These are phyloP conservation scores for Neofusicoccum sp. DNA, from an alignment of 2,329 filamentous ascomycete species.

Conservation along the genomic window DNA sequence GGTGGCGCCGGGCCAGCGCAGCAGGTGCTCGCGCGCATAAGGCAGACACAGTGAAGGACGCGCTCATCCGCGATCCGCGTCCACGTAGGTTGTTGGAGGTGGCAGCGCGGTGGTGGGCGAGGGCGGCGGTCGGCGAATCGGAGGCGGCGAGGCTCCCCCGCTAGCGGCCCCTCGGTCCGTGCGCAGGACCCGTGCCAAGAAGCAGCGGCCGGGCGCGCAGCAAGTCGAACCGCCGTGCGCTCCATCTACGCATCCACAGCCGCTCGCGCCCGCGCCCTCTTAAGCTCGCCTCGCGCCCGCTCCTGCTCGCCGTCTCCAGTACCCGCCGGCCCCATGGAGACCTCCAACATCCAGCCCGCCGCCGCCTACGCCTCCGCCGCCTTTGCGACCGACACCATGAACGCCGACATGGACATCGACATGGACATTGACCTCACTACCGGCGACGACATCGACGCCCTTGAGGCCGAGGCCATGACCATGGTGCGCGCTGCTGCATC, in stretches of 20 bases:
- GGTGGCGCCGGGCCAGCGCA: not conserved
- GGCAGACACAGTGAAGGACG: not conserved
- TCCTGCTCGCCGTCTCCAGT: not conserved
- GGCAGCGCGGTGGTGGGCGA: not conserved
- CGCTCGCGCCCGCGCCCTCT: not conserved
- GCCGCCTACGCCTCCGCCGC: not conserved
- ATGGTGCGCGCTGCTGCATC: constrained; percentile 26
- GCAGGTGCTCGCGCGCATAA: constrained; percentile 3
- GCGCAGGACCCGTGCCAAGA: constrained; percentile 3
- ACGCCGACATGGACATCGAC: constrained; percentile 32
- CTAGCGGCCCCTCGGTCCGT: not conserved
- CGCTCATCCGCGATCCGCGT: not conserved
- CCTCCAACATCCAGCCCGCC: constrained; percentile 15
- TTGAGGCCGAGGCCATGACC: constrained; percentile 28
- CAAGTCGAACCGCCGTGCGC: not conserved
- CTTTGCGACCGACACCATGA: not conserved
- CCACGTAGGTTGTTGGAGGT: not conserved
- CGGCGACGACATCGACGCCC: constrained; percentile 28
- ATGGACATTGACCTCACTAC: constrained; percentile 41
- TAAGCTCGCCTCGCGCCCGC: constrained; percentile 6
- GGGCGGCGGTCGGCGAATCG: constrained; percentile 11
- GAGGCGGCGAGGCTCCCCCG: not conserved
- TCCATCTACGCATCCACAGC: not conserved
- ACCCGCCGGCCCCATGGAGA: constrained; percentile 7
- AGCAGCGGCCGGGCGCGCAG: too few relatives aligned